Conservation (phyloP, 2,329 filamentous ascomycete genomes). For the Plectosphaerella cucumerina region DNA sequence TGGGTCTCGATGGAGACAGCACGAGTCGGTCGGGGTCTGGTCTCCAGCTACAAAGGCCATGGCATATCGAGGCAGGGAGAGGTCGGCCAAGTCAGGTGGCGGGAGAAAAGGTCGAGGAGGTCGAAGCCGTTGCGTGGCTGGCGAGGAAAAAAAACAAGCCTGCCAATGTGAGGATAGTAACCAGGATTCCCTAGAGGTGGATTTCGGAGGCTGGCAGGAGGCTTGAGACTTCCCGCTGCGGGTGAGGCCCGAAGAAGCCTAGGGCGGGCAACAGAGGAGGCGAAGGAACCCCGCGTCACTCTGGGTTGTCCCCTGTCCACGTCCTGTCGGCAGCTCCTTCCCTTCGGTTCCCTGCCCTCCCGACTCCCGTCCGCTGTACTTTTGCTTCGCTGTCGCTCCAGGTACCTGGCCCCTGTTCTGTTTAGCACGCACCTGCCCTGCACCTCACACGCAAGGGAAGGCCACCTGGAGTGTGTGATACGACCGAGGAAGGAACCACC, state of each 20-base stretch:
- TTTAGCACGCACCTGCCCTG: background rate
- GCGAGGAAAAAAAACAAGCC: background rate
- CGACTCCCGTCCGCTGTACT: no score
- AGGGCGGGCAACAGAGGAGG: background rate
- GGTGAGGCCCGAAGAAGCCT: background rate
- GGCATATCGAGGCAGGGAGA: no score
- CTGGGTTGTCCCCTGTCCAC: background rate
- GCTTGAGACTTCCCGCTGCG: background rate
- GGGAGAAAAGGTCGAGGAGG: no score
- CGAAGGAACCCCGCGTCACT: background rate
- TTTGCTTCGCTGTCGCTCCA: background rate
- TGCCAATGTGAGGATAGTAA: background rate
- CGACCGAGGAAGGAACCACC: no score
- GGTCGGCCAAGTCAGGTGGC: no score
- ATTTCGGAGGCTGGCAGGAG: background rate
- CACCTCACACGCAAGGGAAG: background rate
- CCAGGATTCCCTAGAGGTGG: background rate
- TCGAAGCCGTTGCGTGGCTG: no score
- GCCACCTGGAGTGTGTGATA: no score
- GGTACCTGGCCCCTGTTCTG: slow-evolving; percentile 1
- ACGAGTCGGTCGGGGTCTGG: no score
- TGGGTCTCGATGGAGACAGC: no score
- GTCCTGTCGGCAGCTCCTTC: background rate
- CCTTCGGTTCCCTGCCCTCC: background rate
- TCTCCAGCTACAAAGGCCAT: no score